These are phyloP conservation scores for Carex littledalei DNA, from an alignment of 176 grass and related monocot genomes.

Conservation along the genomic window DNA sequence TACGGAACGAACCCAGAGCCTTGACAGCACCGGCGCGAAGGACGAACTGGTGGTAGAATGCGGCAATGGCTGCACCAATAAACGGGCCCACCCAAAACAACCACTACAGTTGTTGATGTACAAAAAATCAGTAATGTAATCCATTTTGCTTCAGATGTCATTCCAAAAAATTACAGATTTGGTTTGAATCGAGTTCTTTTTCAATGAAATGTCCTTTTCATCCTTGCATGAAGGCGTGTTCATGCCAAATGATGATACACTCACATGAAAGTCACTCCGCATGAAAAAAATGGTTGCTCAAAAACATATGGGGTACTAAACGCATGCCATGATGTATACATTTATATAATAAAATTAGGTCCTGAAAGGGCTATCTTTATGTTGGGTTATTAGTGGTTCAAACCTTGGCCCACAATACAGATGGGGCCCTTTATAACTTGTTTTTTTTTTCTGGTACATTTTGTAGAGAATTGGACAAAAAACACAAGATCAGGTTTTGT, in stretches of 20 bases:
- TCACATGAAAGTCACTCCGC: not conserved
- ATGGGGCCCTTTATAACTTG: not conserved
- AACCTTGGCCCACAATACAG: not conserved
- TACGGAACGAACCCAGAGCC: conserved; percentile 18
- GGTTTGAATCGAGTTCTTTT: not conserved
- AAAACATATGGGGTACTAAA: not conserved
- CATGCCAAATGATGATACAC: not conserved
- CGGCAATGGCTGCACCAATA: conserved; percentile 18
- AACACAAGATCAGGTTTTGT: not conserved
- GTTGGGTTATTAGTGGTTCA: not conserved
- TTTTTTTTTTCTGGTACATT: not conserved
- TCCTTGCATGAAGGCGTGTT: not conserved
- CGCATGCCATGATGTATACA: not conserved
- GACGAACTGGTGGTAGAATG: conserved; percentile 4
- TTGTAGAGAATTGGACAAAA: not conserved
- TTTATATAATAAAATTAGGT: not conserved
- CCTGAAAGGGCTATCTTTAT: not conserved
- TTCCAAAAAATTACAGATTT: not conserved
- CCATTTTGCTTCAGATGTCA: not conserved
- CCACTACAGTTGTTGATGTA: conserved; percentile 17
- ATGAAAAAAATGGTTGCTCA: not conserved
- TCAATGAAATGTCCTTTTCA: not conserved
- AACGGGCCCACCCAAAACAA: conserved; percentile 25
- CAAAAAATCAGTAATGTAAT: not conserved
- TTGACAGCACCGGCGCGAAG: conserved; percentile 18